Conservation (phyloP, 345 rosid genomes). For the Durio zibethinus region DNA sequence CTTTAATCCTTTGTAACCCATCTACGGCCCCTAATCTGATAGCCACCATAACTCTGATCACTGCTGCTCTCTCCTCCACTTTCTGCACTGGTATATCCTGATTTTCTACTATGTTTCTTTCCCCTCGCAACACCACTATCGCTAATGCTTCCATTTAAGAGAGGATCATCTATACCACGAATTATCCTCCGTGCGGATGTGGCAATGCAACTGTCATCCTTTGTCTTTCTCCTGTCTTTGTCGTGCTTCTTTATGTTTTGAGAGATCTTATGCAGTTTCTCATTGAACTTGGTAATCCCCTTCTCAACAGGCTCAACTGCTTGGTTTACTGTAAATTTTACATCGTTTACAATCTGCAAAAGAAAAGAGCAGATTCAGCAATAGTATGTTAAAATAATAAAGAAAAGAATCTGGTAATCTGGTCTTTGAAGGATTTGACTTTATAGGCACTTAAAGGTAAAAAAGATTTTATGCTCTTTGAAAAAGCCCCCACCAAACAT, state of each 20-base stretch:
- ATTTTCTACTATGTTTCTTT: conserved; percentile 66
- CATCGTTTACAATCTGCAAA: conserved; percentile 87
- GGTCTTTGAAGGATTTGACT: not conserved
- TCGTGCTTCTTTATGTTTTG: conserved; percentile 78
- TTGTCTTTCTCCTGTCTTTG: conserved; percentile 73
- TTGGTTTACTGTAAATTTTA: conserved; percentile 89
- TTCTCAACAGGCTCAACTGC: conserved; percentile 98
- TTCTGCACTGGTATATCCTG: conserved; percentile 75
- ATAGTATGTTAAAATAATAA: not conserved
- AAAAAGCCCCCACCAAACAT: not conserved
- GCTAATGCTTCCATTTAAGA: conserved; percentile 83
- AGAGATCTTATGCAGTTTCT: conserved; percentile 82
- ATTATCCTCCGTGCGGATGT: conserved; percentile 58
- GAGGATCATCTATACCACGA: conserved; percentile 93
- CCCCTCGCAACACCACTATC: conserved; percentile 65
- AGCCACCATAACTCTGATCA: conserved; percentile 73
- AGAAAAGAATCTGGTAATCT: not conserved
- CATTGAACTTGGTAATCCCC: conserved; percentile 84
- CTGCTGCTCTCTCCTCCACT: conserved; percentile 98
- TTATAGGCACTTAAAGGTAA: not conserved
- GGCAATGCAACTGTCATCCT: conserved; percentile 80
- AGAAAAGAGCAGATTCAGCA: conserved; percentile 21
- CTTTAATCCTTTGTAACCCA: conserved; percentile 79
- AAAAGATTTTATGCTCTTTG: not conserved
- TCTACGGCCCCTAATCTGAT: conserved; percentile 66